These are phyloP conservation scores for Kondoa subrosea DNA, from an alignment of 768 basidiomycete genomes.

Conservation along the genomic window DNA sequence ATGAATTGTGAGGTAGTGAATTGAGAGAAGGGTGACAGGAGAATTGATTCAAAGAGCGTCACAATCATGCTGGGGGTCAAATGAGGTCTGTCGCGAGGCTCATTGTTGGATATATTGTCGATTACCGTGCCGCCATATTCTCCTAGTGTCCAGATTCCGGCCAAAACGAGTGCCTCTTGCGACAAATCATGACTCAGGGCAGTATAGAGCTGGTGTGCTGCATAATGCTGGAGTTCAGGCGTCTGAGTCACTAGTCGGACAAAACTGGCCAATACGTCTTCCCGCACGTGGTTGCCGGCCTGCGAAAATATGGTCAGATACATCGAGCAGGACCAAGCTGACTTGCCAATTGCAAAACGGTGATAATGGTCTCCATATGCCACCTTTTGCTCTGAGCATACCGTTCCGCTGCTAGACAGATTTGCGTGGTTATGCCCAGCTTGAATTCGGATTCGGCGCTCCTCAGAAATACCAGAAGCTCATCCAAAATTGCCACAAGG, in stretches of 20 bases:
- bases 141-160: conserved; percentile 87
- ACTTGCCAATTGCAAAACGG: conserved; percentile 72
- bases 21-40: conserved; percentile 89
- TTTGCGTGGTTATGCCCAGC: conserved; percentile 91
- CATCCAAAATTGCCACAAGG: conserved; percentile 76
- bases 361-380: conserved; percentile 94
- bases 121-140: conserved; percentile 75
- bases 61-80: conserved; percentile 59
- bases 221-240: conserved; percentile 89
- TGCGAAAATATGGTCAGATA: conserved; percentile 29
- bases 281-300: conserved; percentile 96
- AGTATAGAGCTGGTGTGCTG: conserved; percentile 72
- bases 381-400: conserved; percentile 96
- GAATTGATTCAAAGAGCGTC: conserved; percentile 65
- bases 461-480: conserved; percentile 87
- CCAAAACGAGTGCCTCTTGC: conserved; percentile 84
- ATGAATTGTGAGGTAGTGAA: conserved; percentile 81
- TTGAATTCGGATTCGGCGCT: conserved; percentile 99
- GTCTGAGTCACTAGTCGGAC: conserved; percentile 92
- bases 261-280: conserved; percentile 87
- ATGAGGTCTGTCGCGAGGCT: conserved; percentile 39
- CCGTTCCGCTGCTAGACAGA: conserved; percentile 82
- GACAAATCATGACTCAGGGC: conserved; percentile 82
- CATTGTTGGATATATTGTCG: conserved; percentile 35
- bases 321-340: background rate